These are phyloP conservation scores for Aspergillus versicolor DNA, from an alignment of 2,329 filamentous ascomycete species.

Conservation along the genomic window DNA sequence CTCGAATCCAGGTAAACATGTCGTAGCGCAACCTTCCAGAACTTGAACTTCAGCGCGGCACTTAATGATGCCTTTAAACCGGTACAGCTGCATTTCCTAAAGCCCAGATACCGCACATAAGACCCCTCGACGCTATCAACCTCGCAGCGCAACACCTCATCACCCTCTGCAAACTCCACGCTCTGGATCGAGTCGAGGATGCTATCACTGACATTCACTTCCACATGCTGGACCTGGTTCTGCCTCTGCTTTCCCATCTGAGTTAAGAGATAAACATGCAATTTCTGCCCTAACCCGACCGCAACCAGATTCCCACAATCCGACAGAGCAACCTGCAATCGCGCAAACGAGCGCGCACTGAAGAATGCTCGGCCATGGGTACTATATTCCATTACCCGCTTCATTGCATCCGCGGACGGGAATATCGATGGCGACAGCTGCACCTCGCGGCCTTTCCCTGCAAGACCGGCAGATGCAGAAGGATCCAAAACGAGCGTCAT, in stretches of 20 bases:
- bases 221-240: background rate
- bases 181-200: background rate
- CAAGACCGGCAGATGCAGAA: too few relatives aligned
- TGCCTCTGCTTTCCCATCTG: background rate
- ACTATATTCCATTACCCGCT: background rate
- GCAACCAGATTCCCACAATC: background rate
- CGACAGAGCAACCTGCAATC: background rate
- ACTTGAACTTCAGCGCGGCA: too few relatives aligned
- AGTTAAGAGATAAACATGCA: background rate
- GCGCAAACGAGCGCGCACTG: background rate
- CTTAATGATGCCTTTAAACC: rapidly evolving
- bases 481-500: background rate
- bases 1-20: background rate
- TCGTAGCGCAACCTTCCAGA: background rate
- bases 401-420: background rate
- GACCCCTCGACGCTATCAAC: background rate
- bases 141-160: background rate
- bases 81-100: too few relatives aligned
- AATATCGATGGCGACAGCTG: background rate
- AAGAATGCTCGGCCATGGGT: background rate
- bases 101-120: background rate
- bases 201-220: background rate
- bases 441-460: background rate
- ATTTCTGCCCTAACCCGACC: background rate
- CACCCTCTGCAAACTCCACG: background rate